phyloP scores from a whole-genome alignment of 148 eudicot genomes.

The Vaccinium darrowii region DNA sequence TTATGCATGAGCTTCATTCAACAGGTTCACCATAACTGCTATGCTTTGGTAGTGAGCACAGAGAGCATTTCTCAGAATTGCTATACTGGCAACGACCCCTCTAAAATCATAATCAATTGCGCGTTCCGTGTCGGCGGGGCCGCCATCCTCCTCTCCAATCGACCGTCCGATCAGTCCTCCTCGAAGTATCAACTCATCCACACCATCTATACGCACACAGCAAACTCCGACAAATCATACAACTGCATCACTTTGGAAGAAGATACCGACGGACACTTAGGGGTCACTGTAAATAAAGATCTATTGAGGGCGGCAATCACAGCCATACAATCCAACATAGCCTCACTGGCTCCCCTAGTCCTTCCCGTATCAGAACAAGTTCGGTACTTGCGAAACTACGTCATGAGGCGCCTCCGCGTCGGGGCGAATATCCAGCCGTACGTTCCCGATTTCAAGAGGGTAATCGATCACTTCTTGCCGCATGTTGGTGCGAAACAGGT shows the following conservation, averaged over 20 bases:
- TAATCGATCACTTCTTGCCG: slow-evolving; percentile 21
- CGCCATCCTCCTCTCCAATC: slow-evolving; percentile 36
- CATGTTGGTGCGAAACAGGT: slow-evolving; percentile 30
- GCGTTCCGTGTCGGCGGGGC: slow-evolving; percentile 37
- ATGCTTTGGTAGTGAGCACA: slow-evolving; percentile 20
- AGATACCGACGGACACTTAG: slow-evolving; percentile 27
- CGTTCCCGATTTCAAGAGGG: slow-evolving; percentile 17
- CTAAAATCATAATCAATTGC: slow-evolving; percentile 26
- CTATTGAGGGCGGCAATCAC: slow-evolving; percentile 24
- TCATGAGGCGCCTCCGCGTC: neutral
- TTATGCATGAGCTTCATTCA: too few relatives aligned
- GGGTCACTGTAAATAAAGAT: slow-evolving; percentile 30
- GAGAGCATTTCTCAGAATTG: slow-evolving; percentile 18
- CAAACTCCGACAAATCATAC: slow-evolving; percentile 29
- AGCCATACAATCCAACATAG: slow-evolving; percentile 28
- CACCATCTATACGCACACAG: slow-evolving; percentile 29
- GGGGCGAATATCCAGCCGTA: neutral
- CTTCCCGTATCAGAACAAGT: slow-evolving; percentile 35
- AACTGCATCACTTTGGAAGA: slow-evolving; percentile 31
- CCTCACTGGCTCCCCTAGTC: slow-evolving; percentile 22
- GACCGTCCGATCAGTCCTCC: slow-evolving; percentile 1
- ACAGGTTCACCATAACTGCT: slow-evolving; percentile 11
- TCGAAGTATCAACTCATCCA: slow-evolving; percentile 42
- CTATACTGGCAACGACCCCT: slow-evolving; percentile 19
- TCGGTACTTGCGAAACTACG: neutral